Conservation (phyloP, 306 rosid genomes). For the peach (Prunus persica) region Prunus_persica_NCBIv2 NC_034016.1:14355001-14355500, state of each 20-base stretch:
- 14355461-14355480: no score
- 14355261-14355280: neutral
- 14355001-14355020: no score
- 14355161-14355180: neutral
- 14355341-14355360: no score
- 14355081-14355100: neutral
- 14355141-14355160: neutral
- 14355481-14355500: no score
- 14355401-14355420: no score
- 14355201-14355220: neutral
- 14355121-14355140: no score
- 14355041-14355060: neutral
- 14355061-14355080: neutral
- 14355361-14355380: no score
- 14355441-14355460: no score
- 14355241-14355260: conserved; percentile 14
- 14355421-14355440: no score
- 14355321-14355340: neutral
- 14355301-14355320: conserved; percentile 20
- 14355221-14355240: conserved; percentile 6
- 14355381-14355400: no score
- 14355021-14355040: no score
- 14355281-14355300: conserved; percentile 9
- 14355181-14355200: conserved; percentile 2
- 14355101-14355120: neutral